Conservation (phyloP, 768 basidiomycete species). For the Termitomyces sp. region DNA sequence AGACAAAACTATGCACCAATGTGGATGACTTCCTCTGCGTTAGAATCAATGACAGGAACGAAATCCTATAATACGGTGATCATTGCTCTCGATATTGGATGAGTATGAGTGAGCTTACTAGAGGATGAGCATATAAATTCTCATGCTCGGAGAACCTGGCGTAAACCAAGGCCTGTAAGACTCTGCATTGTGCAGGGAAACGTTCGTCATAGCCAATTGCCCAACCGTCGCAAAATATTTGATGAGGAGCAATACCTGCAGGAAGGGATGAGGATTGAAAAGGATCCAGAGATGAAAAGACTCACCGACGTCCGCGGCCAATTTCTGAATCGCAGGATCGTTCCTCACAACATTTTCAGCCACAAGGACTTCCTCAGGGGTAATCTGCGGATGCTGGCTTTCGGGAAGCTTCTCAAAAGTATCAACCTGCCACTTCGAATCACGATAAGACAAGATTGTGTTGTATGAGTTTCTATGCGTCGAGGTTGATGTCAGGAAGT, state of each 20-base stretch:
- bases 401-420: slow-evolving; percentile 57
- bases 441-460: slow-evolving; percentile 46
- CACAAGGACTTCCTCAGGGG: slow-evolving; percentile 74
- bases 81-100: slow-evolving; percentile 8
- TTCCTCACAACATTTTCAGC: slow-evolving; percentile 72
- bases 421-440: slow-evolving; percentile 60
- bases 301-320: slow-evolving; percentile 78
- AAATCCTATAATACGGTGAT: slow-evolving; percentile 54
- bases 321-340: slow-evolving; percentile 59
- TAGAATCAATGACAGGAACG: slow-evolving; percentile 69
- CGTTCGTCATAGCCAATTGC: slow-evolving; percentile 87
- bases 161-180: slow-evolving; percentile 81
- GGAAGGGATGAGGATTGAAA: background rate
- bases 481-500: slow-evolving; percentile 11
- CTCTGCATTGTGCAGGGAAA: slow-evolving; percentile 62
- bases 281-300: background rate
- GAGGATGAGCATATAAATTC: slow-evolving; percentile 87
- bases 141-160: slow-evolving; percentile 76
- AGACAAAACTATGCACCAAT: slow-evolving; percentile 39
- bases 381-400: slow-evolving; percentile 76
- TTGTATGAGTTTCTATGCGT: slow-evolving; percentile 47
- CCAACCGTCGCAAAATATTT: slow-evolving; percentile 86
- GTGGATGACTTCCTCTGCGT: slow-evolving; percentile 71
- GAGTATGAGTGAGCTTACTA: slow-evolving; percentile 41
- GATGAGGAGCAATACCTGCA: slow-evolving; percentile 64